Evolutionary conservation across 495 filamentous ascomycete species (phyloP).

Genomic region (Mytilinidion resinicola): DNA sequence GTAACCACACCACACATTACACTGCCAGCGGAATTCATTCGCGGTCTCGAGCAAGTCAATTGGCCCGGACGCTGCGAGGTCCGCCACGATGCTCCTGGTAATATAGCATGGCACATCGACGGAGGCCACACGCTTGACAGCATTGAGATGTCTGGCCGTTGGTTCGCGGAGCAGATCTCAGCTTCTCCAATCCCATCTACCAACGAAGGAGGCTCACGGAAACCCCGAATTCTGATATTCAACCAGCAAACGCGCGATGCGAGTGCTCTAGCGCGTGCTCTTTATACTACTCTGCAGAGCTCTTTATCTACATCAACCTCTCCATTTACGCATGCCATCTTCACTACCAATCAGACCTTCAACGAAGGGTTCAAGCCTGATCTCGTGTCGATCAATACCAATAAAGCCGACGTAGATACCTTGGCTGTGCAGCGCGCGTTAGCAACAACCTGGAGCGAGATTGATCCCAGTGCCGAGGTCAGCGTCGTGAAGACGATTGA

Average conservation of each 20-base stretch:
- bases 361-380: slow-evolving; percentile 66
- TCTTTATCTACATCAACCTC: slow-evolving; percentile 37
- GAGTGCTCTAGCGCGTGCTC: slow-evolving; percentile 53
- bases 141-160: slow-evolving; percentile 67
- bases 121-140: slow-evolving; percentile 89
- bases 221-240: slow-evolving; percentile 70
- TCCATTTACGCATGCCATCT: slow-evolving; percentile 75
- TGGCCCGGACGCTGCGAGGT: slow-evolving; percentile 83
- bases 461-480: slow-evolving; percentile 57
- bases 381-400: slow-evolving; percentile 69
- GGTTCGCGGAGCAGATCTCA: slow-evolving; percentile 60
- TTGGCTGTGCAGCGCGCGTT: slow-evolving; percentile 70
- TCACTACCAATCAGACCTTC: slow-evolving; percentile 85
- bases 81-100: slow-evolving; percentile 47
- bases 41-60: slow-evolving; percentile 66
- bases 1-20: slow-evolving; percentile 23
- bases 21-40: slow-evolving; percentile 61
- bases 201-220: background rate
- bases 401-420: slow-evolving; percentile 57
- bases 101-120: slow-evolving; percentile 83
- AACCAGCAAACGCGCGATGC: slow-evolving; percentile 90
- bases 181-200: slow-evolving; percentile 13
- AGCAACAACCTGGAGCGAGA: slow-evolving; percentile 60
- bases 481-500: slow-evolving; percentile 73
- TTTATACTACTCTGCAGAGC: slow-evolving; percentile 55